Evolutionary conservation across 2,329 filamentous ascomycete genomes (phyloP).

Genomic region (Diaporthe aspalathi): DNA sequence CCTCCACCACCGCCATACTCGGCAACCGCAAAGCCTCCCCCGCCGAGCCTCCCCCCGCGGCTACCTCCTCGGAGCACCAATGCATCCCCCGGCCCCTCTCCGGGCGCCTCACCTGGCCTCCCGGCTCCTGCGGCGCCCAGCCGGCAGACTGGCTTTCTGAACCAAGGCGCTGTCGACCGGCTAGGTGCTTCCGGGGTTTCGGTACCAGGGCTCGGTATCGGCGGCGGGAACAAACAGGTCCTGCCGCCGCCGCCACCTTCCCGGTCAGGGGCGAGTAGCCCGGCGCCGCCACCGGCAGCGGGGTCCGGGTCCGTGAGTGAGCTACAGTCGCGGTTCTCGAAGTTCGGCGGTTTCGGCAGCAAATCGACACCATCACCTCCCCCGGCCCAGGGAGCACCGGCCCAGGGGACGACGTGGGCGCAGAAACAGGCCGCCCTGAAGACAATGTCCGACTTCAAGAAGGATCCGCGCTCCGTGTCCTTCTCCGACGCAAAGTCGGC

Average conservation of each 20-base stretch:
- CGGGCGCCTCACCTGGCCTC: constrained; percentile 39
- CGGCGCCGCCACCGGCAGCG: constrained; percentile 32
- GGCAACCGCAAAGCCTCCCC: constrained; percentile 51
- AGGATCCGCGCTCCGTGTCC: constrained; percentile 71
- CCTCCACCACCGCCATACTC: constrained; percentile 42
- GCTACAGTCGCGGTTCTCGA: constrained; percentile 75
- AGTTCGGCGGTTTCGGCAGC: constrained; percentile 50
- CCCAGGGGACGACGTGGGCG: constrained; percentile 69
- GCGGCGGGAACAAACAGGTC: constrained; percentile 40
- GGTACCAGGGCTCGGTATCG: constrained; percentile 81
- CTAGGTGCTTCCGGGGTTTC: constrained; percentile 81
- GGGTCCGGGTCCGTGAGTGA: constrained; percentile 62
- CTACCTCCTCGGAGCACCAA: constrained; percentile 63
- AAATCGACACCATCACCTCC: constrained; percentile 41
- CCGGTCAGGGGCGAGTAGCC: constrained; percentile 32
- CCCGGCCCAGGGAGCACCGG: constrained; percentile 46
- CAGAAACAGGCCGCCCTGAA: constrained; percentile 73
- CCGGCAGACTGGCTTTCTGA: constrained; percentile 51
- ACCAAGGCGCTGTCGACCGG: constrained; percentile 70
- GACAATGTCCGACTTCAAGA: constrained; percentile 69
- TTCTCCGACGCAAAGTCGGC: constrained; percentile 67
- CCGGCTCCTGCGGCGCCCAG: constrained; percentile 27
- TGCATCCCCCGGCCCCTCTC: constrained; percentile 51
- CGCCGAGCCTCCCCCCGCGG: constrained; percentile 79
- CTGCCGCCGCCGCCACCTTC: constrained; percentile 41